Base-by-base conservation (phyloP, 495 filamentous ascomycete species). In the Penicillium soppii region DNA sequence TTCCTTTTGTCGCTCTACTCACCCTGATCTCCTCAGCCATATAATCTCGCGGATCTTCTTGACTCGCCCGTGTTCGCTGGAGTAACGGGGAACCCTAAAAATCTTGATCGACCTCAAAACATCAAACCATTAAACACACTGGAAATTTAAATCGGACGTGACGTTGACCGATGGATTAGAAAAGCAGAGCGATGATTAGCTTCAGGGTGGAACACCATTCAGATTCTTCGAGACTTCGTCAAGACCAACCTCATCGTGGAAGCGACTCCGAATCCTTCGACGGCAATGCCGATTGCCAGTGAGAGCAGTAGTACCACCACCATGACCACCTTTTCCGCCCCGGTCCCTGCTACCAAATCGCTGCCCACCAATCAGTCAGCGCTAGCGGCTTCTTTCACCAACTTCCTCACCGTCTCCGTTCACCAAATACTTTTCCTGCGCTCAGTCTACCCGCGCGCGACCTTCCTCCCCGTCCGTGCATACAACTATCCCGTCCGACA, bases 371-470 rank as follows among this genome's bases (percentile, higher is more conserved):
- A 73, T 29, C 71, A 75, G 58, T 70, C 72, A 58, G 71, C 72
- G 42, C 62, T 77, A 61, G 71, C 73, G 47, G 72, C 73, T 43
- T 74, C 73, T 29, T 77, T 77, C 59, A 77, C 73, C 57, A 76
- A 83, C 65, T 97, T 97, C 74, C 85, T 98, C 38, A 89, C 83
- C 48, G 85, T 94, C 35, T 85, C 89, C 56, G 88, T 92, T 63
- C 94, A 98, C 75, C 94, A 92, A 59, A 89, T 97, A 63, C 84
- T 98, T 54, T 95, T 89, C 73, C 83, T 92, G 54, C 88, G 94
- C 50, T 66, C 69, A 52, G 83, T 97, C 65, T 98, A 98, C 67
- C 91, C 92, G 0, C 69, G 74, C 43, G 67, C 79, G 20, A 88
- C 91, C 39, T 97, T 97, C 72, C 78, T 95, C 49, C 81, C 84